These are phyloP conservation scores for Termitomyces sp. DNA, from an alignment of 768 basidiomycete genomes.

Conservation along the genomic window DNA sequence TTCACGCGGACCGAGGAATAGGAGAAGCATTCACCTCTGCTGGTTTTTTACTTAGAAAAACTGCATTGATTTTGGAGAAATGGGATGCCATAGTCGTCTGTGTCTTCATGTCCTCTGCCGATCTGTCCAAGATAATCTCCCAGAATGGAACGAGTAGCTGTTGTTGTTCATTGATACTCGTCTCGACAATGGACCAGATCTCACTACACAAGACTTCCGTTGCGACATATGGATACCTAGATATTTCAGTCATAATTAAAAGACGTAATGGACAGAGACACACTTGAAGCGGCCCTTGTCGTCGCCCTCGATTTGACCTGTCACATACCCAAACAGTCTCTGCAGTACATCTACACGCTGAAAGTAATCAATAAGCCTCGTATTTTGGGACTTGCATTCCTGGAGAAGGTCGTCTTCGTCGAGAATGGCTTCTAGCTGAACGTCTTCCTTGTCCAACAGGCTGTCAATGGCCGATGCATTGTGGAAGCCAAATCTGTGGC, in stretches of 20 bases:
- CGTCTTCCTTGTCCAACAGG: conserved; percentile 85
- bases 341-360: conserved; percentile 77
- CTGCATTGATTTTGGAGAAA: conserved; percentile 91
- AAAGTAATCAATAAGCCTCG: conserved; percentile 83
- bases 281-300: conserved; percentile 80
- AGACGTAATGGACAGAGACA: conserved; percentile 24
- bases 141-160: conserved; percentile 84
- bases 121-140: conserved; percentile 79
- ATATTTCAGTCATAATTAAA: neutral
- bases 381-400: conserved; percentile 95
- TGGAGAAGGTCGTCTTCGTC: conserved; percentile 92
- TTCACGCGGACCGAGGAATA: conserved; percentile 18
- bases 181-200: conserved; percentile 92
- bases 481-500: conserved; percentile 80
- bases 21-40: conserved; percentile 62
- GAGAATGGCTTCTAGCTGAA: conserved; percentile 83
- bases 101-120: conserved; percentile 82
- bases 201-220: conserved; percentile 96
- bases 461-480: conserved; percentile 87
- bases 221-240: conserved; percentile 86
- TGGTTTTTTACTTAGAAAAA: conserved; percentile 84
- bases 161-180: conserved; percentile 66
- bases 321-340: conserved; percentile 78
- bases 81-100: conserved; percentile 85
- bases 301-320: conserved; percentile 78